These are phyloP conservation scores for Cercospora sojina DNA, from an alignment of 2,329 filamentous ascomycete species.

Conservation along the genomic window DNA sequence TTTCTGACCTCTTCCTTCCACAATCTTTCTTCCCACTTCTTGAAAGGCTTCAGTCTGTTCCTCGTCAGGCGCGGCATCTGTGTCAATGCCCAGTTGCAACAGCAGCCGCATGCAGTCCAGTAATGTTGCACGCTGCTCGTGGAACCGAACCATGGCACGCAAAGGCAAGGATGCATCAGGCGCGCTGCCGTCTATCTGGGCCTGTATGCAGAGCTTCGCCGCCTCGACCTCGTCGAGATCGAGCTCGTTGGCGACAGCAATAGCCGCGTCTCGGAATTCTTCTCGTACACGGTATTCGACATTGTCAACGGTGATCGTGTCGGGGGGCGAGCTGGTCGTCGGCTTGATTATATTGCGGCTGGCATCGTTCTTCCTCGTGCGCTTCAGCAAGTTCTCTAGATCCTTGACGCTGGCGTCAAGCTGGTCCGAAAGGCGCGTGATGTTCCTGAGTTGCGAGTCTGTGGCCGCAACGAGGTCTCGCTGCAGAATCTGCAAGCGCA, in stretches of 20 bases:
- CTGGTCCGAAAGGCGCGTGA: constrained; percentile 65
- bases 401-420: constrained; percentile 66
- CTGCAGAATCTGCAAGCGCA: constrained; percentile 79
- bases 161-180: constrained; percentile 73
- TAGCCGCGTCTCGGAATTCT: constrained; percentile 78
- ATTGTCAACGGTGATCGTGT: constrained; percentile 71
- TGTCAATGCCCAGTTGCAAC: constrained; percentile 64
- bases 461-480: constrained; percentile 76
- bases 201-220: constrained; percentile 68
- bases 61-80: constrained; percentile 43
- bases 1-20: constrained; percentile 45
- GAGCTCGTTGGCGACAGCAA: constrained; percentile 82
- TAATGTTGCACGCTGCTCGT: constrained; percentile 77
- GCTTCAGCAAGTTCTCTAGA: constrained; percentile 71
- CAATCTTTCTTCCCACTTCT: constrained; percentile 58
- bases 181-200: constrained; percentile 61
- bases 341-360: constrained; percentile 71
- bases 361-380: constrained; percentile 68
- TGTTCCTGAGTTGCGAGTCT: constrained; percentile 66
- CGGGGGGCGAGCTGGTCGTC: constrained; percentile 47
- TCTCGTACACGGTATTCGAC: constrained; percentile 78
- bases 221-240: constrained; percentile 88
- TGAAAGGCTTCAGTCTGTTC: constrained; percentile 52
- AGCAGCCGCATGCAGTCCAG: constrained; percentile 82
- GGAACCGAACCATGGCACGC: constrained; percentile 81